Percentiles rank a stretch among this genome's conserved stretches.
Conservation (phyloP, 2,329 filamentous ascomycete genomes). For the Elsinoe batatas region DNA sequence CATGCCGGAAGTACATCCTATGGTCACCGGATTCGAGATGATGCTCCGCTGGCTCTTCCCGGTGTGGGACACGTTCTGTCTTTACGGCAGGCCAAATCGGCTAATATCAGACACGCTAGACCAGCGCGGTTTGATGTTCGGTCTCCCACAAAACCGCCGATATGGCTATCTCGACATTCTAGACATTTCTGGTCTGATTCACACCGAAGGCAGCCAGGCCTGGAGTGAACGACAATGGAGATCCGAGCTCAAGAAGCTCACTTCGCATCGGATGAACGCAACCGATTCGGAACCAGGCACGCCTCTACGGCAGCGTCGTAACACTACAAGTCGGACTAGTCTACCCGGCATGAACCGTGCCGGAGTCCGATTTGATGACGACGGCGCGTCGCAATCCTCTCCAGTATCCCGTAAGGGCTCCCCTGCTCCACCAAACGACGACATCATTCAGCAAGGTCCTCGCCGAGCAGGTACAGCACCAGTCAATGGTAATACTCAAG, state of each 20-base stretch:
- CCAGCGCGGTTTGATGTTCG: conserved; percentile 89
- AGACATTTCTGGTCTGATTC: conserved; percentile 73
- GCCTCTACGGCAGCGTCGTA: conserved; percentile 30
- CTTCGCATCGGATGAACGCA: conserved; percentile 61
- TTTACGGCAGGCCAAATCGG: conserved; percentile 82
- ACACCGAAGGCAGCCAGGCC: conserved; percentile 60
- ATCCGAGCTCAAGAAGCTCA: conserved; percentile 77
- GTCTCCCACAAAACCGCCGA: conserved; percentile 78
- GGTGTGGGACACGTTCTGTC: conserved; percentile 79
- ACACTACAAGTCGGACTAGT: conserved; percentile 31
- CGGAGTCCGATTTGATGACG: conserved; percentile 36
- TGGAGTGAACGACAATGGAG: conserved; percentile 91
- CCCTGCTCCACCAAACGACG: conserved; percentile 25
- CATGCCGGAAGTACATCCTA: conserved; percentile 91
- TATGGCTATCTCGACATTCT: conserved; percentile 86
- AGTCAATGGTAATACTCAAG: conserved; percentile 30
- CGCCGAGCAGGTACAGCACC: conserved; percentile 38
- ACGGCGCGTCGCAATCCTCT: conserved; percentile 32
- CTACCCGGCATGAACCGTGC: conserved; percentile 26
- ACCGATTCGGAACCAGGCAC: conserved; percentile 20
- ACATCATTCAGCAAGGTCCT: conserved; percentile 23
- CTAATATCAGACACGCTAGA: conserved; percentile 82
- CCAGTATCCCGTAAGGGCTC: conserved; percentile 37
- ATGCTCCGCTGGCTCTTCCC: conserved; percentile 88
- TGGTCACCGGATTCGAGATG: conserved; percentile 89